These are phyloP conservation scores for Cyclanthera cordifolia DNA, from an alignment of 306 rosid genomes.

Conservation along the genomic window DNA sequence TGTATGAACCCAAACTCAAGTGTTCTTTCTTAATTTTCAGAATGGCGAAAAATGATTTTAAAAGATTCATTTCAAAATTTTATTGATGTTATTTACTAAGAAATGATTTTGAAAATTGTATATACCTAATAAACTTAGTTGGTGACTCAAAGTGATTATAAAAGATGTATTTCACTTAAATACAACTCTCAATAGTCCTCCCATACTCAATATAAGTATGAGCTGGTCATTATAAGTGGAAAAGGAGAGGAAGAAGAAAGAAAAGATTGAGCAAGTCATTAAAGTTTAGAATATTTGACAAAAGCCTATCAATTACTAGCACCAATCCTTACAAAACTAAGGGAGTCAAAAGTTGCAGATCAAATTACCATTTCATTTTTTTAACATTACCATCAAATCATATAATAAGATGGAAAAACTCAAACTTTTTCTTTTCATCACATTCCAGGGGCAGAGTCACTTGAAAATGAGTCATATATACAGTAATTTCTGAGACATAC, in stretches of 20 bases:
- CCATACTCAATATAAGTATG: background rate
- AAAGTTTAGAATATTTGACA: background rate
- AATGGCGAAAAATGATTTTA: background rate
- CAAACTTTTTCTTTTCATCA: background rate
- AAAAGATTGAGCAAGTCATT: background rate
- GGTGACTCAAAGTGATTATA: no score
- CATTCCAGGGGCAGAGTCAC: background rate
- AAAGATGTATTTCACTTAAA: background rate
- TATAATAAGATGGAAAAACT: background rate
- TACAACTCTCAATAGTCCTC: background rate
- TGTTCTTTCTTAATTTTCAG: no score
- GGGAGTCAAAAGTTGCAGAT: background rate
- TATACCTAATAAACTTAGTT: no score
- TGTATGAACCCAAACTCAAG: no score
- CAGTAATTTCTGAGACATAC: slow-evolving; percentile 20
- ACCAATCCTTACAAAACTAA: background rate
- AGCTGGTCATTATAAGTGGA: background rate
- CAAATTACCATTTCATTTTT: background rate
- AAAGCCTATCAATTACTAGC: background rate
- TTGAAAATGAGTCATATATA: background rate
- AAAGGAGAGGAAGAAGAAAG: background rate
- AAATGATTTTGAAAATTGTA: background rate
- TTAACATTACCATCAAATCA: background rate
- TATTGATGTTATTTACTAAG: background rate
- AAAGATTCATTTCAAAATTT: background rate